Percentiles rank a stretch among this genome's conserved stretches.
These are phyloP conservation scores for Myriosclerotinia scirpicola DNA, from an alignment of 2,329 filamentous ascomycete species.

Conservation along the genomic window DNA sequence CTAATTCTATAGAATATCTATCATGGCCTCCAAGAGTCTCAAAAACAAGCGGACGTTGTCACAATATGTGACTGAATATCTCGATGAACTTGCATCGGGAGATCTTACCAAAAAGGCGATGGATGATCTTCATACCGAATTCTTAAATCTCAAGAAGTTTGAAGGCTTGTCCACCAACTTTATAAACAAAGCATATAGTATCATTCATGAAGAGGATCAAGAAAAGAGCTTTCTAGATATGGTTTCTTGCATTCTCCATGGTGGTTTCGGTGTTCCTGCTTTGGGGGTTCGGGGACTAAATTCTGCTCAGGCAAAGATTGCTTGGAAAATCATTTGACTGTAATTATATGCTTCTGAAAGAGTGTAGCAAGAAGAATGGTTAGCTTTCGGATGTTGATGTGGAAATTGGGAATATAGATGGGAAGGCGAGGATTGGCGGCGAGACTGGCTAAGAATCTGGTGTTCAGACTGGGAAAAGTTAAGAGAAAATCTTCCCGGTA, in stretches of 20 bases:
- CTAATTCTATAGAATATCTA: no score
- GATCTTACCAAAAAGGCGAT: no score
- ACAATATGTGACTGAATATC: no score
- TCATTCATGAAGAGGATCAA: background rate
- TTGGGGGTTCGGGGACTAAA: accelerated
- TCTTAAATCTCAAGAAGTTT: no score
- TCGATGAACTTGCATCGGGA: no score
- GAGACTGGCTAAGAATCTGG: background rate
- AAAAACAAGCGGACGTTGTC: no score
- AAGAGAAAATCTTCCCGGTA: background rate
- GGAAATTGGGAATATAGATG: background rate
- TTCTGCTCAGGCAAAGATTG: background rate
- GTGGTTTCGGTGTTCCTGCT: background rate
- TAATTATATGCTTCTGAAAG: background rate
- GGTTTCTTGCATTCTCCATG: background rate
- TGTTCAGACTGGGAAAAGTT: background rate
- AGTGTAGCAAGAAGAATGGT: accelerated
- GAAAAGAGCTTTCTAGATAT: background rate
- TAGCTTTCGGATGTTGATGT: background rate
- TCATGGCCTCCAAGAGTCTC: no score
- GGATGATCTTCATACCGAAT: no score
- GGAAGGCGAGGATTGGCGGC: background rate
- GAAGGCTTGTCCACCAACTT: no score
- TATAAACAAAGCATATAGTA: no score
- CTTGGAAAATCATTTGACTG: background rate